Evolutionary conservation across 23 red algal genomes (phyloP), one percentile per base, ranked within the genome.

Genomic region (Gracilaria domingensis): DNA sequence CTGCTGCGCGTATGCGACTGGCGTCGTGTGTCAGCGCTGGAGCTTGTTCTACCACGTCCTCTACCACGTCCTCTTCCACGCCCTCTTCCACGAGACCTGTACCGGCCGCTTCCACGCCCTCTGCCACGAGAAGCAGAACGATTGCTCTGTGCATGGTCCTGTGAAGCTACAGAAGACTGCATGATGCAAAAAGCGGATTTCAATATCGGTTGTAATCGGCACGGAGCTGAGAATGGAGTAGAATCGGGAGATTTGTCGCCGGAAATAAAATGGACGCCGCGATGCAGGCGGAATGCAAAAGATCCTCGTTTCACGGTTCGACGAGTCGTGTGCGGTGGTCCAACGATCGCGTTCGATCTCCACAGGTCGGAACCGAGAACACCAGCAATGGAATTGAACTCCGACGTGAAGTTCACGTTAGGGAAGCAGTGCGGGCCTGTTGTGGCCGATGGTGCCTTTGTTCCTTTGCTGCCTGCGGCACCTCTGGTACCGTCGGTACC

Each of bases 61-160:
- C 67, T 73, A 4, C 67, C 67, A 42, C 67, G 67, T 7, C 67
- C 67, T 16, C 67, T 73, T 6, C 67, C 67, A 73, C 67, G 67
- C 9, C 67, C 67, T 44, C 67, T 16, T 35, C 67, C 67, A 42
- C 67, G 67, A 33, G 1, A 9, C 33, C 62, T 67, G 12, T 29
- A 13, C 14, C 33, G 62, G 0, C 20, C 17, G 0, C 67, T 2
- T 12, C 67, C 67, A 8, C 67, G 67, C 20, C 67, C 67, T 73
- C 67, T 73, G 17, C 67, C 38, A 1, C 67, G 16, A 23, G 33
- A 29, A 2, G 35, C 20, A 20, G 35, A 44, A 40, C 28, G 33
- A 44, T 23, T 42, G 35, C 35, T 16, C 38, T 73, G 67, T 1
- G 1, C 16, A 44, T 37, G 33, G 34, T 44, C 28, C 36, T 4